phyloP scores from a whole-genome alignment of 1,139 yeast species.

The Suhomyces bokatorum region DNA sequence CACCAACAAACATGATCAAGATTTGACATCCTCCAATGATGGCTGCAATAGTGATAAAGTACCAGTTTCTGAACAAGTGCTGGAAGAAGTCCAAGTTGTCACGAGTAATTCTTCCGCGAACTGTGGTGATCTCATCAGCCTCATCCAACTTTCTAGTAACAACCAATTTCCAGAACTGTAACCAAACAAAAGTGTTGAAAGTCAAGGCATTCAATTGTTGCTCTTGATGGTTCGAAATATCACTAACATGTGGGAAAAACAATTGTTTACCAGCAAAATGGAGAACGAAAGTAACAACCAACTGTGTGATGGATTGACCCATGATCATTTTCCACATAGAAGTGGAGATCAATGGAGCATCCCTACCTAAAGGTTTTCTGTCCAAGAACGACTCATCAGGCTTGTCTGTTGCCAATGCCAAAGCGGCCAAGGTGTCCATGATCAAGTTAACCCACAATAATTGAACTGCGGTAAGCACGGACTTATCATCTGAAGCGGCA shows the following conservation, averaged over 20 bases:
- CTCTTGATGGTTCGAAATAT: conserved; percentile 45
- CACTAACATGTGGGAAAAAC: conserved; percentile 45
- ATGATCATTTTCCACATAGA: conserved; percentile 99
- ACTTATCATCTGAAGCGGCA: conserved; percentile 70
- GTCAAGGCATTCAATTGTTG: conserved; percentile 78
- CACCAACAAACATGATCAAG: conserved; percentile 94
- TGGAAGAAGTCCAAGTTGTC: conserved; percentile 77
- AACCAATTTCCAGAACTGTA: conserved; percentile 91
- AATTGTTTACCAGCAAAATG: conserved; percentile 75
- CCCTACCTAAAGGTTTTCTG: conserved; percentile 82
- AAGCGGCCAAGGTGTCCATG: conserved; percentile 97
- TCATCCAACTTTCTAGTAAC: conserved; percentile 92
- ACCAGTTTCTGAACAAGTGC: conserved; percentile 78
- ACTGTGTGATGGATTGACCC: conserved; percentile 80
- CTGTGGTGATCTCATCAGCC: conserved; percentile 62
- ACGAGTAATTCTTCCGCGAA: conserved; percentile 57
- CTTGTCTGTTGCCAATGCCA: conserved; percentile 96
- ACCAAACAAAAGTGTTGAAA: conserved; percentile 95
- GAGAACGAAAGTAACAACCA: conserved; percentile 71
- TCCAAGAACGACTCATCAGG: conserved; percentile 81
- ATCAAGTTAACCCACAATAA: conserved; percentile 95
- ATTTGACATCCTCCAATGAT: conserved; percentile 84
- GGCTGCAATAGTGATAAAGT: conserved; percentile 68
- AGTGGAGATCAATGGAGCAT: conserved; percentile 75
- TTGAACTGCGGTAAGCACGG: conserved; percentile 96